Evolutionary conservation across 768 basidiomycete species (phyloP).

Genomic region (Phanerodontia chrysosporium): DNA sequence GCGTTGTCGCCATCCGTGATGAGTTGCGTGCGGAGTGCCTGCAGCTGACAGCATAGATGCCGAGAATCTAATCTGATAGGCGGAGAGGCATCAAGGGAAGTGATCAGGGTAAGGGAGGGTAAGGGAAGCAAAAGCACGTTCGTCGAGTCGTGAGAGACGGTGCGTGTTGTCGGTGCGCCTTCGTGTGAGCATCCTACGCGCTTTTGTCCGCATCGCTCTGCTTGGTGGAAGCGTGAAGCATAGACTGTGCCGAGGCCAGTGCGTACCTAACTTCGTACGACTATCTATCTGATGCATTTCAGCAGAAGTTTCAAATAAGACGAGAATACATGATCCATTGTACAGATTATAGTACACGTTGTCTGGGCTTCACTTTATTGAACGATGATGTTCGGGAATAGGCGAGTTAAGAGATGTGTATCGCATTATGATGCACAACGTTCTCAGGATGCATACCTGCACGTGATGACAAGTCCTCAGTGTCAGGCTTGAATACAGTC

Average conservation of each 20-base stretch:
- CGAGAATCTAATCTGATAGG: neutral
- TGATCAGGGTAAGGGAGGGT: too few relatives aligned
- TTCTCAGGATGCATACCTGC: conserved; percentile 14
- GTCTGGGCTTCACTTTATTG: neutral
- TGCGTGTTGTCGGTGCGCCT: neutral
- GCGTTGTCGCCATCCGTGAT: too few relatives aligned
- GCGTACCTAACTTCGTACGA: too few relatives aligned
- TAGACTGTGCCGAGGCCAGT: too few relatives aligned
- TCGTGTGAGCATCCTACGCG: neutral
- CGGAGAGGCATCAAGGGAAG: neutral
- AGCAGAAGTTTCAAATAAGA: neutral
- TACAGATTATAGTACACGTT: too few relatives aligned
- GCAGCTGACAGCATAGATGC: neutral
- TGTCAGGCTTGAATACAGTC: too few relatives aligned
- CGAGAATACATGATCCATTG: too few relatives aligned
- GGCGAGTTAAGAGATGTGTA: neutral
- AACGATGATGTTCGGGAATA: neutral
- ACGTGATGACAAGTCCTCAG: too few relatives aligned
- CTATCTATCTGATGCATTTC: neutral
- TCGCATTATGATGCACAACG: neutral
- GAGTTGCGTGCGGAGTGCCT: neutral
- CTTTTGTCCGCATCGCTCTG: too few relatives aligned
- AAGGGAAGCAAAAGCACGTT: neutral
- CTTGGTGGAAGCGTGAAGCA: too few relatives aligned
- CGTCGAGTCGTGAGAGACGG: neutral